Evolutionary conservation across 495 filamentous ascomycete genomes (phyloP).

Genomic region (Neurospora sp.): DNA sequence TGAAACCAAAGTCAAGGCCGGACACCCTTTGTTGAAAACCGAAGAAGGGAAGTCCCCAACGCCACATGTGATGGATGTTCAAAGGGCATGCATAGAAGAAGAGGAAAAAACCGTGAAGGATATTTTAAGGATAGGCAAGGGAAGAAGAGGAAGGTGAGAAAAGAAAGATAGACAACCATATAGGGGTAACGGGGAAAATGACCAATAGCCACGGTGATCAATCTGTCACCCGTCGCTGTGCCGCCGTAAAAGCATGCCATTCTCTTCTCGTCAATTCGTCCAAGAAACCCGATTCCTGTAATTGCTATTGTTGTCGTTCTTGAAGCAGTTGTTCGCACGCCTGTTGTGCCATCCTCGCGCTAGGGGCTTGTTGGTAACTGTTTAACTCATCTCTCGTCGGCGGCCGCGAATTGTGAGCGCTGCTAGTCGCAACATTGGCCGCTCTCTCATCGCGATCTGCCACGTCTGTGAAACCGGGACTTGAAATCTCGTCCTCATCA

Average conservation of each 20-base stretch:
- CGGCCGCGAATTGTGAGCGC: neutral
- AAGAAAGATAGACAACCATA: neutral
- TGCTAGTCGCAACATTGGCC: neutral
- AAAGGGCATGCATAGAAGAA: neutral
- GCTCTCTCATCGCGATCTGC: neutral
- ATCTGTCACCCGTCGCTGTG: neutral
- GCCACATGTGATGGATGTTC: neutral
- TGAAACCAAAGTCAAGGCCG: neutral
- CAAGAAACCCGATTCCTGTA: neutral
- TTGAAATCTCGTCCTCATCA: neutral
- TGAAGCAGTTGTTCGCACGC: neutral
- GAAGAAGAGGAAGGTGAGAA: neutral
- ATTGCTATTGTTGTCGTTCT: neutral
- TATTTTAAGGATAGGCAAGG: neutral
- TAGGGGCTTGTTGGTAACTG: neutral
- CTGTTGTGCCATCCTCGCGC: neutral
- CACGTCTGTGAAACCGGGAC: neutral
- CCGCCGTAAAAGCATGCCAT: neutral
- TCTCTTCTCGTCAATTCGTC: neutral
- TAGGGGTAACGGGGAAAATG: neutral
- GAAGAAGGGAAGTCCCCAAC: neutral
- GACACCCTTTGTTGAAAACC: neutral
- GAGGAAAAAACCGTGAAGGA: neutral
- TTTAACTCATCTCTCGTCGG: neutral
- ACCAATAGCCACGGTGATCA: neutral